Conservation (phyloP, 1,139 yeast species). For the Hemisphaericaspora xylanilytica region DNA sequence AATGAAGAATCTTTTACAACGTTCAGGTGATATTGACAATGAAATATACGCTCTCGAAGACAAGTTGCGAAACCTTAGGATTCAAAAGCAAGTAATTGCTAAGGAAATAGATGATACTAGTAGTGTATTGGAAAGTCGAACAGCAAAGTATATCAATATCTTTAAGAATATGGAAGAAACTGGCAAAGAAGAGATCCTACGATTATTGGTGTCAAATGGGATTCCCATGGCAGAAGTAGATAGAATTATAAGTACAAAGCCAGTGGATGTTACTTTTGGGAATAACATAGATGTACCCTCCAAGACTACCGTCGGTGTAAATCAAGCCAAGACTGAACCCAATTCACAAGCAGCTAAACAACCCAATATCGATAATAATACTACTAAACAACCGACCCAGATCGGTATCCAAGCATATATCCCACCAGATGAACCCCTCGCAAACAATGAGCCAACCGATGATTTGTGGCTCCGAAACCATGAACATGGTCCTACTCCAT, state of each 20-base stretch:
- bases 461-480: conserved; percentile 15
- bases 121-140: conserved; percentile 52
- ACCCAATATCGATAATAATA: neutral
- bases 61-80: conserved; percentile 32
- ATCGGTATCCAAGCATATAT: conserved; percentile 32
- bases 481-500: conserved; percentile 32
- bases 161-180: conserved; percentile 38
- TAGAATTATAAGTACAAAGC: conserved; percentile 20
- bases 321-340: neutral
- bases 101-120: conserved; percentile 50
- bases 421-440: conserved; percentile 10
- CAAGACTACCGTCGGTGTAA: conserved; percentile 4
- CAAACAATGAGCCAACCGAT: conserved; percentile 4
- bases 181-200: conserved; percentile 35
- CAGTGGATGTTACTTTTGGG: conserved; percentile 34
- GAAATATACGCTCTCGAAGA: conserved; percentile 45
- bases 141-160: conserved; percentile 43
- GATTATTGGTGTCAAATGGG: conserved; percentile 24
- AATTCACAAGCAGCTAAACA: neutral
- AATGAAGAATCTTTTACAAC: conserved; percentile 35
- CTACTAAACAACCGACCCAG: neutral
- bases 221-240: conserved; percentile 20
- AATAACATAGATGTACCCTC: conserved; percentile 9
- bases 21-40: conserved; percentile 32
- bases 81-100: conserved; percentile 35